These are phyloP conservation scores for Ensete glaucum DNA, from an alignment of 176 grass and related monocot species.

Conservation along the genomic window DNA sequence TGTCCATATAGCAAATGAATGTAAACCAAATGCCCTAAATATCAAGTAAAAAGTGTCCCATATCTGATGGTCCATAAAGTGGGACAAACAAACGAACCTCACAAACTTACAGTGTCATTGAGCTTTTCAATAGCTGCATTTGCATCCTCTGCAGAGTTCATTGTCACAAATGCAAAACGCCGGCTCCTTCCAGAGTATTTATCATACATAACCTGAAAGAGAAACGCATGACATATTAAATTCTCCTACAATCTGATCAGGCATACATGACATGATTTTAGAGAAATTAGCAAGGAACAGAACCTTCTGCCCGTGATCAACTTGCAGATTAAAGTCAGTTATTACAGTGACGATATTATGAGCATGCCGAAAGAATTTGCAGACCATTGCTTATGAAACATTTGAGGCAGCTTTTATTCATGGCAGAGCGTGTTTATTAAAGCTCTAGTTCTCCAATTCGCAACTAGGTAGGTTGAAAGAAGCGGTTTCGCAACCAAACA, in stretches of 20 bases:
- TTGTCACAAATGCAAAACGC: conserved; percentile 91
- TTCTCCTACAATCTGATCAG: background rate
- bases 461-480: no score
- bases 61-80: background rate
- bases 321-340: no score
- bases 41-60: background rate
- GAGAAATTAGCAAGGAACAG: no score
- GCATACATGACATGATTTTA: no score
- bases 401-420: no score
- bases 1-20: background rate
- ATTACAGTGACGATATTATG: no score
- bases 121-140: conserved; percentile 52
- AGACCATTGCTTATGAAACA: no score
- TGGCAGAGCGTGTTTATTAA: no score
- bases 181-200: conserved; percentile 85
- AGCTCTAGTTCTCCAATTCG: no score
- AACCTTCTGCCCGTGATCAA: no score
- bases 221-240: background rate
- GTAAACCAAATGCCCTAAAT: background rate
- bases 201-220: conserved; percentile 93
- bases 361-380: no score
- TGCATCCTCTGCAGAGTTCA: conserved; percentile 52
- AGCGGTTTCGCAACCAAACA: no score
- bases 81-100: background rate
- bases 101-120: conserved; percentile 54